phyloP scores from a whole-genome alignment of 345 rosid genomes.

The Orychophragmus violaceus region DNA sequence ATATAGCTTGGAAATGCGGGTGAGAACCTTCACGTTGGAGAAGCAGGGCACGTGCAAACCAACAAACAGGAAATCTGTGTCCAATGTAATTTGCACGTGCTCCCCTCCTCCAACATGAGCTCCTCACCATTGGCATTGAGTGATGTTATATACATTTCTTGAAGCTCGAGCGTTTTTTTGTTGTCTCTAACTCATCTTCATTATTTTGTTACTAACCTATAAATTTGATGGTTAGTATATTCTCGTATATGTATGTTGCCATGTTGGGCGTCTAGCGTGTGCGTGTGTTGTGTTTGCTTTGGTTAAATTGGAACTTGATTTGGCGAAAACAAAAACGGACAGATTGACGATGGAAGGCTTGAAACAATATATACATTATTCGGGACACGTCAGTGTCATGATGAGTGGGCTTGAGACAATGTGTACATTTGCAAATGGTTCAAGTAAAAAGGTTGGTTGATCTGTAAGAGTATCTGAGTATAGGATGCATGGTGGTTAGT shows the following conservation, averaged over 20 bases:
- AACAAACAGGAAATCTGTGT: neutral
- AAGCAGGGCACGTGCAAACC: constrained; percentile 99
- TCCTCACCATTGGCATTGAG: constrained; percentile 38
- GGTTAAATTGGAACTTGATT: neutral
- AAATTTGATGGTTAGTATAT: neutral
- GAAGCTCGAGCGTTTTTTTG: neutral
- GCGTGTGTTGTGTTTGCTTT: neutral
- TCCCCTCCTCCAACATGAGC: constrained; percentile 89
- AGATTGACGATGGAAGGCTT: too few relatives aligned
- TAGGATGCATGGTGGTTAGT: neutral
- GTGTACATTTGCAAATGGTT: neutral
- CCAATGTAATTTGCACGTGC: constrained; percentile 71
- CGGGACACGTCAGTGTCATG: neutral
- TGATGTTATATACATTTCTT: neutral
- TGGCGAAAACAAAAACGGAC: neutral
- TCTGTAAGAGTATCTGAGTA: neutral
- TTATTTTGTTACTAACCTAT: neutral
- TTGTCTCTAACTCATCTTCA: neutral
- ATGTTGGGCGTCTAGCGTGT: neutral
- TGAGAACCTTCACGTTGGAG: constrained; percentile 80
- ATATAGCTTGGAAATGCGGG: constrained; percentile 20
- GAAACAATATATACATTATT: neutral
- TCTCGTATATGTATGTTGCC: neutral
- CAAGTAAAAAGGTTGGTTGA: neutral
- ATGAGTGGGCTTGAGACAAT: neutral